These are phyloP conservation scores for Trypanosomatidae sp. DNA, from an alignment of 208 protist genomes.

Conservation along the genomic window DNA sequence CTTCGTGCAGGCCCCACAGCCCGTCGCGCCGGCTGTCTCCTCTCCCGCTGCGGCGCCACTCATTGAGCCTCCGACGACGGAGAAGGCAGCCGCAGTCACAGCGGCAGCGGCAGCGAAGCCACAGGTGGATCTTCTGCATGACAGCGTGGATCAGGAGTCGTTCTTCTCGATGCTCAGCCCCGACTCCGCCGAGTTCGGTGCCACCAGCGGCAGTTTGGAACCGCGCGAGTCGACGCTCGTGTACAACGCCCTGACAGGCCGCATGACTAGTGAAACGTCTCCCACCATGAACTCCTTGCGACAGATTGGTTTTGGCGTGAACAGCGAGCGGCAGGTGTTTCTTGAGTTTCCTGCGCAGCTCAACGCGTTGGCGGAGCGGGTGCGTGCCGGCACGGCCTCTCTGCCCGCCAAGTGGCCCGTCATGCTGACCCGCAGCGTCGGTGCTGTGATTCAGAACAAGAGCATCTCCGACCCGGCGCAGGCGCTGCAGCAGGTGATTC, in stretches of 20 bases:
- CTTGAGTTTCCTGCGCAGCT: constrained; percentile 58
- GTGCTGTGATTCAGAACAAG: constrained; percentile 56
- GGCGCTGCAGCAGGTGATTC: constrained; percentile 79
- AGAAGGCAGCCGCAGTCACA: too few relatives aligned
- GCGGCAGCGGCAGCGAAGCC: background rate
- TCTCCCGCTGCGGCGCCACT: too few relatives aligned
- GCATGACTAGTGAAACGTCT: constrained; percentile 81
- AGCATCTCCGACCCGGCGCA: constrained; percentile 68
- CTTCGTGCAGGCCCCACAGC: too few relatives aligned
- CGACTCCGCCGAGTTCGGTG: background rate
- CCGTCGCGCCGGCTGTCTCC: too few relatives aligned
- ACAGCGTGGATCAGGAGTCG: constrained; percentile 27
- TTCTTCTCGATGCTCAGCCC: constrained; percentile 35
- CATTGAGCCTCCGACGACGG: too few relatives aligned
- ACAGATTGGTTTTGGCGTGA: constrained; percentile 80
- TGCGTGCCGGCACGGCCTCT: constrained; percentile 51
- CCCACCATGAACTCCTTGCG: constrained; percentile 50
- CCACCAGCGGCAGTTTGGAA: constrained; percentile 1
- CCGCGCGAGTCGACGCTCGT: constrained; percentile 51
- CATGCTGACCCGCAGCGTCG: constrained; percentile 53
- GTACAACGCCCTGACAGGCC: constrained; percentile 84
- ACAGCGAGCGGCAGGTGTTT: constrained; percentile 62
- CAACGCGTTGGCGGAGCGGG: constrained; percentile 59
- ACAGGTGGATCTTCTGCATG: constrained; percentile 9
- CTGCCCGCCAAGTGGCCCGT: constrained; percentile 74